Base-by-base conservation (phyloP, 2,329 filamentous ascomycete genomes). In the Grosmannia huntii region DNA sequence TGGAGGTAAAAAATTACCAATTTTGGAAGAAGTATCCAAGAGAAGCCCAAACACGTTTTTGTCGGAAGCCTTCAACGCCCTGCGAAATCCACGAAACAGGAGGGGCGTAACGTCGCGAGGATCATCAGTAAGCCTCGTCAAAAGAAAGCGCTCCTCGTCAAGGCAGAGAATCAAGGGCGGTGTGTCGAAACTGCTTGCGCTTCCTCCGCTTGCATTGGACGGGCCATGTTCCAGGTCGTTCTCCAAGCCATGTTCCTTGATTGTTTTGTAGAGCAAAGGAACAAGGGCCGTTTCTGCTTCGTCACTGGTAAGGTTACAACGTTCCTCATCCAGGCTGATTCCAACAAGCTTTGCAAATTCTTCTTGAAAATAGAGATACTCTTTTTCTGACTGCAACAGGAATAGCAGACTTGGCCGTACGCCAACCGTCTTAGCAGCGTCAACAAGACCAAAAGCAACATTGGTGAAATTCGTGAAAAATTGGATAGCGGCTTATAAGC, bases 1-100 rank as follows among this genome's bases (percentile, higher is more conserved):
- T n/a, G 46, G 46, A 38, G 55, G 55, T 21, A 57, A 23, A 44
- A 57, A 57, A 16, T 57, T 57, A 11, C 9, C 28, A 6, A 57
- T 46, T 28, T 41, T 38, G 46, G 55, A 44, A 5, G 31, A 57
- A 1, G 55, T 57, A 41, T 46, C 55, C 46, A 57, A 12, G 48
- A 57, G 31, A 23, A 57, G 55, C 9, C 55, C 55, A 51, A 57
- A 57, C 4, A 48, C 19, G 41, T 51, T 57, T 7, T 23, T 44
- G 1, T 57, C 36, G 12, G 23, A 55, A 19, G 53, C 23, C 36
- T 28, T 28, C 7, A 55, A 2, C 7, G 53, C 53, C 21, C 16
- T 44, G 21, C 53, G 53, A n/a, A 55, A 55, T 28, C 36, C 53
- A 14, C 53, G 53, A 28, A 55, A 21, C 14, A 55, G 25, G 16